These are phyloP conservation scores for Boletus huronensis DNA, from an alignment of 768 basidiomycete genomes.

Conservation along the genomic window DNA sequence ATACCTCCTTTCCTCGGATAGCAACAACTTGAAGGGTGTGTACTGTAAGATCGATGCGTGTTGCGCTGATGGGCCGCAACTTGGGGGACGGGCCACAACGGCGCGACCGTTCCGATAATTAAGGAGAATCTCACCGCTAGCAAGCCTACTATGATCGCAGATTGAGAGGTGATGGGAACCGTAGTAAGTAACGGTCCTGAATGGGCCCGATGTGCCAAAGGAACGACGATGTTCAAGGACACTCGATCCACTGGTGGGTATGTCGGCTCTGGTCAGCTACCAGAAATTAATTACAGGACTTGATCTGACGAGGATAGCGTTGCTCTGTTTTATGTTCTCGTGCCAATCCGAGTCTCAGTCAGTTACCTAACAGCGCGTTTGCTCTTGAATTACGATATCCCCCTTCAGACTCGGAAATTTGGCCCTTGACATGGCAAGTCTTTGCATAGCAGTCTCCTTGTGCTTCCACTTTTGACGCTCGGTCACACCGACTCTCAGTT, in stretches of 20 bases:
- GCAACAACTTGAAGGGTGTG: neutral
- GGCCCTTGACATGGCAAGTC: neutral
- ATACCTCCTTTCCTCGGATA: neutral
- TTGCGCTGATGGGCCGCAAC: neutral
- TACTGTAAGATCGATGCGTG: neutral
- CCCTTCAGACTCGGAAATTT: neutral
- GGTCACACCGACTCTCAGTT: neutral
- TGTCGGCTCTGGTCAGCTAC: neutral
- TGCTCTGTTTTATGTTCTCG: too few species aligned
- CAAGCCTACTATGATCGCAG: conserved; percentile 11
- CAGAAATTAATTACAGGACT: too few species aligned
- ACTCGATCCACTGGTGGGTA: neutral
- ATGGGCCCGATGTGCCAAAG: neutral
- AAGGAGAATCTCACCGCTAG: neutral
- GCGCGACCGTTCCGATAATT: neutral
- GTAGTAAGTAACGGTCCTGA: neutral
- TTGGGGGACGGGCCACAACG: neutral
- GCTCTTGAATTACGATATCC: conserved; percentile 6
- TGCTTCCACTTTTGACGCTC: neutral
- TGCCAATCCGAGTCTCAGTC: neutral
- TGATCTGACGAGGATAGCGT: too few species aligned
- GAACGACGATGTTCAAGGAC: neutral
- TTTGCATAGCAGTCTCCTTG: neutral
- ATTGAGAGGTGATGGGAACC: conserved; percentile 12
- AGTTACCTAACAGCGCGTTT: conserved; percentile 12